Conservation (phyloP, 331 rosid genomes). For the Cydonia oblonga region DNA sequence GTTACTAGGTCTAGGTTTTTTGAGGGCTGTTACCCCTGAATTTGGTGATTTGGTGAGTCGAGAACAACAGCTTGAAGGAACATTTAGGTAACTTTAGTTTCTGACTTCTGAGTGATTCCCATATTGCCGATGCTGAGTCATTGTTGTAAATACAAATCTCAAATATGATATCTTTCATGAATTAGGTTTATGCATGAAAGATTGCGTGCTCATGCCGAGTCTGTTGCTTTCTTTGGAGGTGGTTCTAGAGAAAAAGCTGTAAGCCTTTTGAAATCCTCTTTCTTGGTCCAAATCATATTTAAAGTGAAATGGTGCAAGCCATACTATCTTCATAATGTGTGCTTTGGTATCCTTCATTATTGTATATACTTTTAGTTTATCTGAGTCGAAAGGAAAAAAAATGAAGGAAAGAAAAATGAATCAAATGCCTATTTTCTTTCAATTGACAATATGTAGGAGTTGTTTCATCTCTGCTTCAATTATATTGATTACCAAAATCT, state of each 20-base stretch:
- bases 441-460: background rate
- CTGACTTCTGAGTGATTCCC: constrained; percentile 9
- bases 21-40: constrained; percentile 81
- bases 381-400: background rate
- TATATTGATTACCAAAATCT: background rate
- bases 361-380: background rate
- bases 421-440: background rate
- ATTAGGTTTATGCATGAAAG: constrained; percentile 98
- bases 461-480: background rate
- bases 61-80: constrained; percentile 94
- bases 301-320: background rate
- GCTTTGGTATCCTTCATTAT: background rate
- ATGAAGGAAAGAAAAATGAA: background rate
- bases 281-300: background rate
- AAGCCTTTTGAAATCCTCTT: constrained; percentile 29
- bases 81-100: constrained; percentile 53
- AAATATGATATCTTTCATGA: constrained; percentile 17
- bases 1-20: constrained; percentile 90
- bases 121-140: constrained; percentile 3
- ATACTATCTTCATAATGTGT: background rate
- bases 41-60: constrained; percentile 91
- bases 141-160: constrained; percentile 11
- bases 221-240: constrained; percentile 98
- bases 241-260: constrained; percentile 96
- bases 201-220: constrained; percentile 90